phyloP scores from a whole-genome alignment of 495 filamentous ascomycete species.

The Aspergillus wentii region DNA sequence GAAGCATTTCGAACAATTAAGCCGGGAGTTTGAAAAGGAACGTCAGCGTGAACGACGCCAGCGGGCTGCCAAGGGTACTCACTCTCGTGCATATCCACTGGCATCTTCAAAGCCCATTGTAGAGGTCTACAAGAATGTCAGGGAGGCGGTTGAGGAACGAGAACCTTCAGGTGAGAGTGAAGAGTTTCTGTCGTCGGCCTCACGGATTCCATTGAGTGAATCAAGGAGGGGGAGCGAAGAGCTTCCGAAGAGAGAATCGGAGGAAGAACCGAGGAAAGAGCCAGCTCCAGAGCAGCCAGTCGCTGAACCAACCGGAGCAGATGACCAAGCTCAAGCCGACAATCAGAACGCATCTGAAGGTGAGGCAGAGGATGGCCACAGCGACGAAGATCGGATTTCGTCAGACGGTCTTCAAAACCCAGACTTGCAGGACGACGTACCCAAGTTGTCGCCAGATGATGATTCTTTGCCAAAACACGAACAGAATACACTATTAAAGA shows the following conservation, averaged over 20 bases:
- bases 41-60: slow-evolving; percentile 78
- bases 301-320: slow-evolving; percentile 43
- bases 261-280: slow-evolving; percentile 14
- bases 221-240: slow-evolving; percentile 24
- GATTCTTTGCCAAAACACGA: slow-evolving; percentile 78
- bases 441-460: slow-evolving; percentile 54
- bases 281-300: slow-evolving; percentile 19
- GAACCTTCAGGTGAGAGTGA: slow-evolving; percentile 67
- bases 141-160: slow-evolving; percentile 84
- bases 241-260: slow-evolving; percentile 14
- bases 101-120: slow-evolving; percentile 94
- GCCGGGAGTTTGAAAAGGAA: slow-evolving; percentile 95
- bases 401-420: slow-evolving; percentile 63
- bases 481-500: slow-evolving; percentile 85
- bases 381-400: slow-evolving; percentile 62
- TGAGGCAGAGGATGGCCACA: slow-evolving; percentile 57
- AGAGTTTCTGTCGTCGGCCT: slow-evolving; percentile 25
- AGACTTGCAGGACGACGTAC: slow-evolving; percentile 59
- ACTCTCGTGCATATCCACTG: slow-evolving; percentile 79
- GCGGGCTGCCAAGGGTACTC: slow-evolving; percentile 72
- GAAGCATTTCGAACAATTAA: slow-evolving; percentile 93
- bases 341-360: slow-evolving; percentile 59
- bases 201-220: slow-evolving; percentile 22
- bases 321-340: slow-evolving; percentile 41
- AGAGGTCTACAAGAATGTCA: slow-evolving; percentile 88